These are phyloP conservation scores for Lepiota venenata DNA, from an alignment of 768 basidiomycete species.

Conservation along the genomic window DNA sequence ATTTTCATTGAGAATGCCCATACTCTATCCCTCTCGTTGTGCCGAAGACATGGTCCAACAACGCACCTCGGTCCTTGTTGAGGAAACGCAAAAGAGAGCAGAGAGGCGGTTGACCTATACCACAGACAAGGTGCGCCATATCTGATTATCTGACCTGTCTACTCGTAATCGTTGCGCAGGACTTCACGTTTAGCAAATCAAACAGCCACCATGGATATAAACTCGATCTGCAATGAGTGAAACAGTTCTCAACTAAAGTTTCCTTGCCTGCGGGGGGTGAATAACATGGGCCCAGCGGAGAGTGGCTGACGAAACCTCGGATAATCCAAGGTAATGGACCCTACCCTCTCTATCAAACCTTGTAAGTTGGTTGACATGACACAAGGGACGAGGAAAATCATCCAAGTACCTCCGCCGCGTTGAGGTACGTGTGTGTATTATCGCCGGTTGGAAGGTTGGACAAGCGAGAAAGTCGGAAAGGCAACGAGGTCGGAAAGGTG, in stretches of 20 bases:
- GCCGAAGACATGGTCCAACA: neutral
- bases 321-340: no score
- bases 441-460: no score
- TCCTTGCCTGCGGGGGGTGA: constrained; percentile 15
- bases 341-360: no score
- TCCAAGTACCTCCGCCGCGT: no score
- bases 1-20: neutral
- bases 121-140: neutral
- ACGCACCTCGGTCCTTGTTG: neutral
- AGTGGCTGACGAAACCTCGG: no score
- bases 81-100: neutral
- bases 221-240: neutral
- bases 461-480: no score
- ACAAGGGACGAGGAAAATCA: no score
- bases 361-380: no score
- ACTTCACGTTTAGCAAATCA: neutral
- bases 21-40: no score
- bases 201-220: neutral
- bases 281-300: no score
- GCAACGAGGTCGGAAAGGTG: no score
- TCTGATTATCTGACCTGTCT: neutral
- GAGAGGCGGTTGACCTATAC: neutral
- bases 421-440: no score
- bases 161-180: neutral
- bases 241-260: constrained; percentile 4